Evolutionary conservation across 1,284 basidiomycete species (phyloP).

Genomic region (Testicularia cyperi): DNA sequence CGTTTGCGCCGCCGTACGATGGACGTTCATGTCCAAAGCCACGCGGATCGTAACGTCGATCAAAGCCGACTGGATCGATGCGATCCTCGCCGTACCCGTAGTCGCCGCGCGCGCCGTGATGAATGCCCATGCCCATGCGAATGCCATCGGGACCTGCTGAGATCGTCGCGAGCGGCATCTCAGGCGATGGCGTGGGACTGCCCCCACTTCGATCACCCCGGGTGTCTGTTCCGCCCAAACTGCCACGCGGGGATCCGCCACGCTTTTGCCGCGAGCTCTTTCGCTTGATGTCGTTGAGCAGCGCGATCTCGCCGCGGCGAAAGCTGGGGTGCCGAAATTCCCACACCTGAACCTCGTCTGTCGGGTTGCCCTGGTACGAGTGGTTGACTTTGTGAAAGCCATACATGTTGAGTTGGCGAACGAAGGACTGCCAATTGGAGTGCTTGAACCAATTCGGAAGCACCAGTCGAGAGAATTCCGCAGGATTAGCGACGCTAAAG

Average conservation of each 20-base stretch:
- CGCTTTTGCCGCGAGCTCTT: conserved; percentile 50
- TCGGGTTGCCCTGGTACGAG: conserved; percentile 46
- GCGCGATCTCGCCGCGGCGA: conserved; percentile 45
- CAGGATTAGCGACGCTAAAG: conserved; percentile 52
- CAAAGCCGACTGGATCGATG: conserved; percentile 15
- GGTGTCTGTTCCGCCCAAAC: conserved; percentile 22
- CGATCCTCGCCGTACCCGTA: conserved; percentile 22
- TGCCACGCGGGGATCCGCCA: conserved; percentile 22
- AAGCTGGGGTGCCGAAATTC: conserved; percentile 53
- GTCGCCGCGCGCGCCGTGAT: conserved; percentile 9
- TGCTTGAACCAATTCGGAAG: conserved; percentile 57
- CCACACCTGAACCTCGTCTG: conserved; percentile 53
- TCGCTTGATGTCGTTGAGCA: conserved; percentile 52
- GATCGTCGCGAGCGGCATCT: conserved; percentile 29
- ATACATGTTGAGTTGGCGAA: conserved; percentile 55
- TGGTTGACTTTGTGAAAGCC: conserved; percentile 58
- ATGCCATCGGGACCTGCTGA: conserved; percentile 19
- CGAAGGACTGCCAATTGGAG: conserved; percentile 57
- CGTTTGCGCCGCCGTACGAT: background rate
- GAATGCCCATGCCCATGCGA: conserved; percentile 13
- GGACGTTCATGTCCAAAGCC: conserved; percentile 13
- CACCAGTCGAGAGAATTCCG: conserved; percentile 50
- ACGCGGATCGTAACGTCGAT: conserved; percentile 13
- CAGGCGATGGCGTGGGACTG: conserved; percentile 36
- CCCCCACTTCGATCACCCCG: conserved; percentile 32